Base-by-base conservation (phyloP, 2,329 filamentous ascomycete genomes). In the Venturiaceae sp. region DNA sequence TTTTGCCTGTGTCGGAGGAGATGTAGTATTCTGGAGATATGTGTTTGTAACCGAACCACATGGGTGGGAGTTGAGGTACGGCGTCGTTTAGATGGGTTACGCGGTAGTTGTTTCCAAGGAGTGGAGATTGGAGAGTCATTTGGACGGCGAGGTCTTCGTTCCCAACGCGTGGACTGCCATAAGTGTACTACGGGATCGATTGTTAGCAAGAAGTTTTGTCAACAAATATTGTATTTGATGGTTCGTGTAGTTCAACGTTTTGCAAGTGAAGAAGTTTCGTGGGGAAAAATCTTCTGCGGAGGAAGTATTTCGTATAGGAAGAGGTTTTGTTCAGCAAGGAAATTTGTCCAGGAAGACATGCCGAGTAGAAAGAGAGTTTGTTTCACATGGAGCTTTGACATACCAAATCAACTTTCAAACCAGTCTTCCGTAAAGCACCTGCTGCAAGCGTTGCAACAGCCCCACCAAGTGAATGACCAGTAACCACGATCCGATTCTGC, bases 381-480 rank as follows among this genome's bases (percentile, higher is more conserved):
- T n/a, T n/a, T n/a, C n/a, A n/a, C 16, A 19, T 8, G 37, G 3
- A 19, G 5, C 3, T 41, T 19, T 19, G 37, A 14, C 37, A 5
- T 41, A 41, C 37, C 37, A 41, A 41, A 14, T 41, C 37, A 9
- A 41, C 37, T 19, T 21, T 41, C 6, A 41, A 2, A 41, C 79
- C 82, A 11, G 67, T 65, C 5, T 68, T 68, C 53, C 84, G 79
- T 21, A 87, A 71, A 63, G 81, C 76, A 0, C 78, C 81, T 0
- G 77, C 81, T 0, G 77, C 85, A 5, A 90, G 68, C 7, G 80
- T 82, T 39, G 80, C 83, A 1, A 89, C 74, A 5, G 84, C 84
- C 30, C 76, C 86, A 53, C 86, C 86, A 3, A 90, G 80, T 7
- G 83, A 86, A 74, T 89, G 86, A 34, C 86, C 87, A 0, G 84